Evolutionary conservation across 2,329 filamentous ascomycete genomes (phyloP).

Genomic region (Colletotrichum trifolii): DNA sequence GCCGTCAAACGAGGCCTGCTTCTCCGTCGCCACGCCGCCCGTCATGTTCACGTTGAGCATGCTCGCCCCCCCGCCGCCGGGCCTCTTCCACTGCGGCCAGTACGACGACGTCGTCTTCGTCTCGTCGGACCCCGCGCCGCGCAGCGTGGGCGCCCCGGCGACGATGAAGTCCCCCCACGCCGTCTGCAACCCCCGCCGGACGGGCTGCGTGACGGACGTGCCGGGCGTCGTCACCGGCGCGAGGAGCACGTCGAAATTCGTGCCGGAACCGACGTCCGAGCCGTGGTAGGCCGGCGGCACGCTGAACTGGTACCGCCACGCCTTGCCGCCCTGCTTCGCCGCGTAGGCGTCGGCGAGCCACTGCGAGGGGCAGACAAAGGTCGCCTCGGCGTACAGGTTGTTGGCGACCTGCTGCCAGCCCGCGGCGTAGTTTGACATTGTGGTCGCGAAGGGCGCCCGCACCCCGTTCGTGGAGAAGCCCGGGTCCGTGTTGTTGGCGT

Average conservation of each 20-base stretch:
- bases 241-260: constrained; percentile 14
- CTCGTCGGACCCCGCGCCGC: background rate
- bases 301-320: constrained; percentile 30
- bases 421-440: constrained; percentile 24
- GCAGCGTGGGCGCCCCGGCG: constrained; percentile 2
- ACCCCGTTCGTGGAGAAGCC: constrained; percentile 19
- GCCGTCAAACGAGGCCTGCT: constrained; percentile 14
- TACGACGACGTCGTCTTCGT: background rate
- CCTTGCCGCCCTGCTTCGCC: constrained; percentile 1
- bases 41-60: constrained; percentile 27
- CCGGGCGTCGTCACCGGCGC: constrained; percentile 5
- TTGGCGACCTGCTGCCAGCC: constrained; percentile 31
- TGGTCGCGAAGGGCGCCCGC: constrained; percentile 12
- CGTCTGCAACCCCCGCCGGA: constrained; percentile 6
- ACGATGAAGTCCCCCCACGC: constrained; percentile 28
- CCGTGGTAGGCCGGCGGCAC: constrained; percentile 24
- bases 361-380: constrained; percentile 21
- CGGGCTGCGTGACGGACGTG: background rate
- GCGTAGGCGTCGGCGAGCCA: constrained; percentile 29
- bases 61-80: background rate
- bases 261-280: constrained; percentile 17
- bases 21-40: constrained; percentile 14
- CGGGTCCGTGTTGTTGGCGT: constrained; percentile 27
- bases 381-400: constrained; percentile 28
- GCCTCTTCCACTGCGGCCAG: constrained; percentile 21